Base-by-base conservation (phyloP, 495 filamentous ascomycete genomes). In the Parmelia sp. region DNA sequence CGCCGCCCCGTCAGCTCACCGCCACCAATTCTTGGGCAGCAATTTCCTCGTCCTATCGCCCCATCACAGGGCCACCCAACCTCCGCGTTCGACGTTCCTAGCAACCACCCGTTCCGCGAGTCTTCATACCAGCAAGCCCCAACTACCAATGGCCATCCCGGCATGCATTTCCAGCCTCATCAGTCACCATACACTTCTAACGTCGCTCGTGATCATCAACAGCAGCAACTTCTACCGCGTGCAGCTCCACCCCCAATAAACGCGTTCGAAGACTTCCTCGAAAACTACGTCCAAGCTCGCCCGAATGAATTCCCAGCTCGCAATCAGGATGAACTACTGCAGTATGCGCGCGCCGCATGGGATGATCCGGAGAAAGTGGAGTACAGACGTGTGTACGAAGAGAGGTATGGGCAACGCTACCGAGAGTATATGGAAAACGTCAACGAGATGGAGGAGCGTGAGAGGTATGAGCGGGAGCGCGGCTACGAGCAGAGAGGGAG, bases 311-410 rank as follows among this genome's bases (percentile, higher is more conserved):
- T 44, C 56, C 45, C 67, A 5, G 58, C 55, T 9, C 69, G 57
- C 31, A 66, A 47, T n/a, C 55, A 66, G 11, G 64, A 71, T 1
- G 60, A 66, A 11, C 60, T 66, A 1, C 14, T 59, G 5, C 75
- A 76, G 64, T 73, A 84, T 12, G 78, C 79, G 27, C 49, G 55
- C 33, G 69, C 69, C n/a, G 76, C 76, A 15, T 84, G 82, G 82
- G 78, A 77, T 39, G 74, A 76, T 25, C 71, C 82, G 4, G 69
- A 74, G 8, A 72, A 78, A 29, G 74, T 70, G 39, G 75, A 77
- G 62, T 78, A 78, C 51, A 74, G 79, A 29, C 67, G 57, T 23
- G 55, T 78, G 53, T 71, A 63, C 21, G 74, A 78, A 65, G 79
- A 77, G 64, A 71, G 78, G 59, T 74, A 77, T 67, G 75, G 78